Percentiles rank a stretch among this genome's conserved stretches.
Evolutionary conservation across 208 protist species (phyloP).

Genomic region (Crithidia fasciculata): DNA sequence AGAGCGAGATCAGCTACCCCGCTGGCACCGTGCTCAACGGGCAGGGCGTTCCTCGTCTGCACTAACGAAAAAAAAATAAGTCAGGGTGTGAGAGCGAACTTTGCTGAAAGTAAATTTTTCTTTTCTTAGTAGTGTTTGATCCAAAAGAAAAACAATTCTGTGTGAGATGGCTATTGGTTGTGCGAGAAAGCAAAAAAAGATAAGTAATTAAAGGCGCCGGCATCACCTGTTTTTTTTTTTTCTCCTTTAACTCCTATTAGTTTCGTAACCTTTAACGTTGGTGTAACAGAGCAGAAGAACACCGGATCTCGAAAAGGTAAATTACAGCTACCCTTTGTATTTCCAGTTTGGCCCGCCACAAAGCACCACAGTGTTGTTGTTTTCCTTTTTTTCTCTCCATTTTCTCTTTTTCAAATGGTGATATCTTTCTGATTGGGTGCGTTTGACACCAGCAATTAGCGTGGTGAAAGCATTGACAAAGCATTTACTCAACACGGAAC

Average conservation of each 20-base stretch:
- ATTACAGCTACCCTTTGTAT: too few relatives aligned
- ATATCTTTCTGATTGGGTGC: neutral
- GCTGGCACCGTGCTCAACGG: slow-evolving; percentile 75
- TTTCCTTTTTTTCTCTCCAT: slow-evolving; percentile 10
- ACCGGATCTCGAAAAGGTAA: too few relatives aligned
- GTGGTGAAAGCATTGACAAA: too few relatives aligned
- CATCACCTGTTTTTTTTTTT: too few relatives aligned
- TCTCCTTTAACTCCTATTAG: too few relatives aligned
- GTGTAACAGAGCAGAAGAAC: too few relatives aligned
- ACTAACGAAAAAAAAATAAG: slow-evolving; percentile 19
- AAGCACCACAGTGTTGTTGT: slow-evolving; percentile 1
- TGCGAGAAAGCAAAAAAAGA: neutral
- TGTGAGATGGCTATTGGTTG: too few relatives aligned
- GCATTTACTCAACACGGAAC: too few relatives aligned
- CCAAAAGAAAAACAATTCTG: neutral
- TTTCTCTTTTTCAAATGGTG: neutral
- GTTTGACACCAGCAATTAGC: too few relatives aligned
- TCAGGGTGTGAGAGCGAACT: neutral
- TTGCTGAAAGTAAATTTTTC: neutral
- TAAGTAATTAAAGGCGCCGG: too few relatives aligned
- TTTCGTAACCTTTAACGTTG: too few relatives aligned
- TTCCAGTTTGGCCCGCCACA: neutral
- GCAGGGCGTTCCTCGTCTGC: slow-evolving; percentile 73
- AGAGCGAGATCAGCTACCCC: slow-evolving; percentile 51
- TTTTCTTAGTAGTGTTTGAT: neutral